Evolutionary conservation across 257 asterid genomes (phyloP), one percentile per base, ranked within the genome.

Genomic region (Rhazya stricta): DNA sequence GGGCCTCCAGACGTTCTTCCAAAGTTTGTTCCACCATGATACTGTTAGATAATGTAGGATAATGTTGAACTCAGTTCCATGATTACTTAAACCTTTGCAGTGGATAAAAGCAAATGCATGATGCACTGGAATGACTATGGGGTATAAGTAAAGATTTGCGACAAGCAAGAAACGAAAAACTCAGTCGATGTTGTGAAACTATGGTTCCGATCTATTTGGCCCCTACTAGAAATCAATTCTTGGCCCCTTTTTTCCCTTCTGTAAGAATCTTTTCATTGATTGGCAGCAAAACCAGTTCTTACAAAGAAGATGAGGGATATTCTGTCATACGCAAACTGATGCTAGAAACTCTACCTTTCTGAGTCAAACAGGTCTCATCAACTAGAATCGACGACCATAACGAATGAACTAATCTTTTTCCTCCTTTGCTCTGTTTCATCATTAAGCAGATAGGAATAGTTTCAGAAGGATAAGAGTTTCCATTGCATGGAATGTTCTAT

Each of bases 1-100:
- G 99, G 99, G 56, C 99, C 99, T 79, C 99, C 99, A 16, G 99
- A 91, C 37, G 97, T 88, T 85, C 97, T 86, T 80, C 97, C 99
- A 57, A 92, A 94, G 83, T 92, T 94, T 41, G 97, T 94, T 81
- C 99, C 99, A 56, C 99, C 99, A 56, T 94, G 99, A 82, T 89
- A 94, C 99, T 94, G 84, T 34, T 53, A 36, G 36, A 68, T 74
- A 60, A 81, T 39, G 63, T 32, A n/a, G 42, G 32, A 37, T 2
- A 19, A 13, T 11, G 21, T 57, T 42, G 43, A 45, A 25, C 9
- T 60, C 54, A 68, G 69, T 56, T 53, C 56, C 41, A 10, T 23
- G 42, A 32, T 61, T 21, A 61, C 36, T 18, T 8, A 25, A 56
- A 37, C 16, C 69, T 58, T n/a, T 73, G 25, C 42, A 12, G 42